phyloP scores from a whole-genome alignment of 768 basidiomycete genomes.

The Tulasnella sp. region DNA sequence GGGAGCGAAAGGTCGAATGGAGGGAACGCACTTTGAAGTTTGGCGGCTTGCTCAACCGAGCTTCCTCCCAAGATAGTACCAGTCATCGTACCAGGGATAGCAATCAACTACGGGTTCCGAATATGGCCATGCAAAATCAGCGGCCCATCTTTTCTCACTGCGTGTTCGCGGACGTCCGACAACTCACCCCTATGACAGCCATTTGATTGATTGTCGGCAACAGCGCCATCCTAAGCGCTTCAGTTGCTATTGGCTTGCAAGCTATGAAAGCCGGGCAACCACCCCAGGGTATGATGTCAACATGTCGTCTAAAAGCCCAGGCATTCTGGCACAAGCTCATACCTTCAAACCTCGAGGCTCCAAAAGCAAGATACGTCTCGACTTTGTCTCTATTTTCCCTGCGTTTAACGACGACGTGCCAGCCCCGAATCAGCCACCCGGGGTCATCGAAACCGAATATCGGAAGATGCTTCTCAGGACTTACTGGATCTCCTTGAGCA shows the following conservation, averaged over 20 bases:
- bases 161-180: slow-evolving; percentile 26
- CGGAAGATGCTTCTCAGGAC: slow-evolving; percentile 26
- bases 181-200: slow-evolving; percentile 44
- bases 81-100: slow-evolving; percentile 68
- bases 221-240: slow-evolving; percentile 71
- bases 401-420: not conserved
- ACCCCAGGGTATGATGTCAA: not conserved
- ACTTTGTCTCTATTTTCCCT: slow-evolving; percentile 81
- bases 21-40: slow-evolving; percentile 50
- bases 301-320: not conserved
- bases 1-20: not conserved
- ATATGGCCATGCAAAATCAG: not conserved
- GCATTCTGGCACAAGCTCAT: not conserved
- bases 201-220: slow-evolving; percentile 80
- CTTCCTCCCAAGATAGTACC: slow-evolving; percentile 84
- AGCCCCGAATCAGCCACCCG: too few species aligned
- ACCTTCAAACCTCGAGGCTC: slow-evolving; percentile 66
- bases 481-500: slow-evolving; percentile 70
- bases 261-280: slow-evolving; percentile 33
- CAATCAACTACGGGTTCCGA: slow-evolving; percentile 10
- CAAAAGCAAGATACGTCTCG: slow-evolving; percentile 79
- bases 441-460: too few species aligned
- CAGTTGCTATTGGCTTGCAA: slow-evolving; percentile 65
- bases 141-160: slow-evolving; percentile 53
- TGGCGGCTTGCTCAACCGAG: slow-evolving; percentile 75